Evolutionary conservation across 2,329 filamentous ascomycete genomes (phyloP).

Genomic region (Amauroascus verrucosus): DNA sequence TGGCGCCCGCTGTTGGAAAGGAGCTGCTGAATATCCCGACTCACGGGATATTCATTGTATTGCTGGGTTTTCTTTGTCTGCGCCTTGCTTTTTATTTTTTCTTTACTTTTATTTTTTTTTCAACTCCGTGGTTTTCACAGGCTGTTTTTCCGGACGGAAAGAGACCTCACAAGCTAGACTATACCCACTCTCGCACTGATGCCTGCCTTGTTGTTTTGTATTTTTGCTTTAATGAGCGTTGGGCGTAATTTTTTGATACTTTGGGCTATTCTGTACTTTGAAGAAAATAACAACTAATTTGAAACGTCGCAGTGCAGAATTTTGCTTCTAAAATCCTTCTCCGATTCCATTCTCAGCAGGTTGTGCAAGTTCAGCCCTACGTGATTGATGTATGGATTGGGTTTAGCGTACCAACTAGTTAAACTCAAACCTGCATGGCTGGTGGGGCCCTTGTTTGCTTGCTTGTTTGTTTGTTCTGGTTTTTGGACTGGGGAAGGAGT

Average conservation of each 20-base stretch:
- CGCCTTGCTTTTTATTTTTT: not conserved
- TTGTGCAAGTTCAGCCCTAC: conserved; percentile 3
- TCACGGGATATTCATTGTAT: too few species aligned
- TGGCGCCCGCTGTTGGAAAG: not conserved
- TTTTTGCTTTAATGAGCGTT: not conserved
- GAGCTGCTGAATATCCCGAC: too few species aligned
- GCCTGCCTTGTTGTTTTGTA: not conserved
- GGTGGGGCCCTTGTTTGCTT: too few species aligned
- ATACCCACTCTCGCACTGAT: not conserved
- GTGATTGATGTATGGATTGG: not conserved
- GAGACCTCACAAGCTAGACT: not conserved
- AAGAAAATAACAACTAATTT: not conserved
- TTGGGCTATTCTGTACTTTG: not conserved
- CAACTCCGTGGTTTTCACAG: not conserved
- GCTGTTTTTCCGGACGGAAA: not conserved
- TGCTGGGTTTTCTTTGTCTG: too few species aligned
- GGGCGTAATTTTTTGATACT: not conserved
- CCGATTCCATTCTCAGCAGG: not conserved
- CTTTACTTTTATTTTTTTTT: not conserved
- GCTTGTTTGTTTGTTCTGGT: too few species aligned
- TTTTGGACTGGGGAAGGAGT: not conserved
- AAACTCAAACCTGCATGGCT: not conserved
- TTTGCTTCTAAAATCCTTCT: not conserved
- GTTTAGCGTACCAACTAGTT: not conserved
- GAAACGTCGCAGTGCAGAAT: not conserved